Conservation (phyloP, 2,329 filamentous ascomycete species). For the Sporothrix schenckii region DNA sequence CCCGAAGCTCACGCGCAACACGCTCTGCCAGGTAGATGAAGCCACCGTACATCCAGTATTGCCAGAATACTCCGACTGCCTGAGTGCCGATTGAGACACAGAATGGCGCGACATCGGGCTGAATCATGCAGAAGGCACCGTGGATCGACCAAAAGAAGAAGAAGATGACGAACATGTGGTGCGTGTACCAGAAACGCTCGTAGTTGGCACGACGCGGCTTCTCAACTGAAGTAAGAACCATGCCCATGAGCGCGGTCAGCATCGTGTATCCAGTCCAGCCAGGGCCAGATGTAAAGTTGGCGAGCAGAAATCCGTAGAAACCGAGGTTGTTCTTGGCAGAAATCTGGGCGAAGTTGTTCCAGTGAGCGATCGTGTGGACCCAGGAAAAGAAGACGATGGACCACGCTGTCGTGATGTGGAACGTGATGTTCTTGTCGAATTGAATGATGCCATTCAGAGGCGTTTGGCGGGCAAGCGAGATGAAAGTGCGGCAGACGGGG, state of each 20-base stretch:
- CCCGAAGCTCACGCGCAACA: slow-evolving; percentile 75
- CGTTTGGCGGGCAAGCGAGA: slow-evolving; percentile 78
- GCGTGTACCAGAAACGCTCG: slow-evolving; percentile 88
- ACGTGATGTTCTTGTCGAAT: slow-evolving; percentile 87
- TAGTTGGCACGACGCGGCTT: slow-evolving; percentile 79
- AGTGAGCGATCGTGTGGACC: slow-evolving; percentile 83
- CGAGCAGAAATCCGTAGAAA: slow-evolving; percentile 74
- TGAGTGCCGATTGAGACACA: slow-evolving; percentile 68
- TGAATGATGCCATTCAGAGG: slow-evolving; percentile 84
- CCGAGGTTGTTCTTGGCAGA: slow-evolving; percentile 74
- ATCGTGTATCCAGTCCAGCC: slow-evolving; percentile 88
- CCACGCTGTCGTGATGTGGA: slow-evolving; percentile 83
- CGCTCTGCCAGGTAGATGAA: slow-evolving; percentile 80
- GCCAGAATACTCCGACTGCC: slow-evolving; percentile 79
- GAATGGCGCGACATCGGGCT: slow-evolving; percentile 77
- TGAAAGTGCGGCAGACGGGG: slow-evolving; percentile 81
- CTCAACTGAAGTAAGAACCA: slow-evolving; percentile 76
- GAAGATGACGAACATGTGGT: slow-evolving; percentile 85
- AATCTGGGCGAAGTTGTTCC: slow-evolving; percentile 82
- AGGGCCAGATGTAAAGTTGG: slow-evolving; percentile 77
- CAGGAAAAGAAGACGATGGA: slow-evolving; percentile 87
- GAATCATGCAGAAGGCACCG: slow-evolving; percentile 88
- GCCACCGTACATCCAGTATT: slow-evolving; percentile 84
- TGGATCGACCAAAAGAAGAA: slow-evolving; percentile 92
- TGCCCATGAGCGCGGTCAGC: slow-evolving; percentile 75